Evolutionary conservation across 352 stramenopile species (phyloP).

Genomic region (Phytophthora cajani): DNA sequence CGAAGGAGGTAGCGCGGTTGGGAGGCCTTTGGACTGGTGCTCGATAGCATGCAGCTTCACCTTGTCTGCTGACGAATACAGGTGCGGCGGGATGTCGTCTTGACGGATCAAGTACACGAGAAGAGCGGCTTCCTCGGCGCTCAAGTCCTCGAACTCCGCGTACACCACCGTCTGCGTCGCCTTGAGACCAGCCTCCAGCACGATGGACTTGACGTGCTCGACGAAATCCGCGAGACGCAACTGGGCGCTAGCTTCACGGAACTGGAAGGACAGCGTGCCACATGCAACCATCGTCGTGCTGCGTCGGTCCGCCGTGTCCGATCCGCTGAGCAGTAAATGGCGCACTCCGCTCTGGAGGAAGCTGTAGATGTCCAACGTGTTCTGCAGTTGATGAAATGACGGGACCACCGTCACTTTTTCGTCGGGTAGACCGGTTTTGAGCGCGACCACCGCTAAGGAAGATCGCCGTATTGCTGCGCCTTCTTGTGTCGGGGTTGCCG

Average conservation of each 20-base stretch:
- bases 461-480: constrained; percentile 19
- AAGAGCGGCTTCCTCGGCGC: constrained; percentile 37
- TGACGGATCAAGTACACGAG: constrained; percentile 52
- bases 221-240: constrained; percentile 43
- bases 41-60: constrained; percentile 54
- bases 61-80: constrained; percentile 63
- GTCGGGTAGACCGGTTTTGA: constrained; percentile 35
- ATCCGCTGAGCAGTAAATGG: constrained; percentile 53
- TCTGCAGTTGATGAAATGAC: constrained; percentile 51
- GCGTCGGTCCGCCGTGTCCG: constrained; percentile 46
- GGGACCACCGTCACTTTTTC: constrained; percentile 37
- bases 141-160: constrained; percentile 60
- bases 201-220: constrained; percentile 51
- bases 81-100: constrained; percentile 45
- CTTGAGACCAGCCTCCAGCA: constrained; percentile 60
- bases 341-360: constrained; percentile 52
- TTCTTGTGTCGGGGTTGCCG: constrained; percentile 19
- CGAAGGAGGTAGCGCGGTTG: constrained; percentile 1
- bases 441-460: constrained; percentile 33
- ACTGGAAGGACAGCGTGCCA: constrained; percentile 60
- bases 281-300: constrained; percentile 60
- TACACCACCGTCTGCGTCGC: constrained; percentile 62
- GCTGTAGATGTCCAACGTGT: constrained; percentile 58
- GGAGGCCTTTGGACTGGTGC: constrained; percentile 34
- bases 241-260: constrained; percentile 47